phyloP scores from a whole-genome alignment of 2,329 filamentous ascomycete genomes.

The Cercospora zeina region DNA sequence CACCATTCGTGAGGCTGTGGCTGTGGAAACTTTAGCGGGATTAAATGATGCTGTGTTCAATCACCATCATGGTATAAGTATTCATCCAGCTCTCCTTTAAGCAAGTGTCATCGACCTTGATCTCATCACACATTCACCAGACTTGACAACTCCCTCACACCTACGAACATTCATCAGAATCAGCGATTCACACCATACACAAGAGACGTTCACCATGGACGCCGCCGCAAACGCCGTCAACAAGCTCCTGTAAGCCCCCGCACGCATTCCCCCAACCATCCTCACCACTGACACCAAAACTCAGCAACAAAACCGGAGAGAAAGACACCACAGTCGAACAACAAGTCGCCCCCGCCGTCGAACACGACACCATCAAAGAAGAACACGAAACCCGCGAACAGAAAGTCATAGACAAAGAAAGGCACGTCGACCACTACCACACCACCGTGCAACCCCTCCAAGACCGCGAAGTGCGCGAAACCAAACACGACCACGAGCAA shows the following conservation, averaged over 20 bases:
- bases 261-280: not conserved
- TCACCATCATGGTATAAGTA: not conserved
- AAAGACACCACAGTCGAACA: slow-evolving; percentile 28
- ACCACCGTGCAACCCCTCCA: slow-evolving; percentile 34
- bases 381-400: slow-evolving; percentile 25
- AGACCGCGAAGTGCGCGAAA: slow-evolving; percentile 27
- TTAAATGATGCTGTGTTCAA: not conserved
- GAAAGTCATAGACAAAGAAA: slow-evolving; percentile 25
- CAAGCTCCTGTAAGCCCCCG: slow-evolving; percentile 14
- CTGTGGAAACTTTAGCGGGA: not conserved
- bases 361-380: slow-evolving; percentile 26
- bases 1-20: not conserved
- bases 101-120: not conserved
- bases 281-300: not conserved
- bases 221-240: slow-evolving; percentile 19
- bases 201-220: slow-evolving; percentile 14
- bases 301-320: slow-evolving; percentile 14
- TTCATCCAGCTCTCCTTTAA: not conserved
- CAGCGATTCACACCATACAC: not conserved
- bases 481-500: slow-evolving; percentile 29
- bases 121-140: not conserved
- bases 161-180: not conserved
- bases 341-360: slow-evolving; percentile 29
- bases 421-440: slow-evolving; percentile 36
- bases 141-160: not conserved